Evolutionary conservation across 768 basidiomycete genomes (phyloP).

Genomic region (Hericium erinaceus): DNA sequence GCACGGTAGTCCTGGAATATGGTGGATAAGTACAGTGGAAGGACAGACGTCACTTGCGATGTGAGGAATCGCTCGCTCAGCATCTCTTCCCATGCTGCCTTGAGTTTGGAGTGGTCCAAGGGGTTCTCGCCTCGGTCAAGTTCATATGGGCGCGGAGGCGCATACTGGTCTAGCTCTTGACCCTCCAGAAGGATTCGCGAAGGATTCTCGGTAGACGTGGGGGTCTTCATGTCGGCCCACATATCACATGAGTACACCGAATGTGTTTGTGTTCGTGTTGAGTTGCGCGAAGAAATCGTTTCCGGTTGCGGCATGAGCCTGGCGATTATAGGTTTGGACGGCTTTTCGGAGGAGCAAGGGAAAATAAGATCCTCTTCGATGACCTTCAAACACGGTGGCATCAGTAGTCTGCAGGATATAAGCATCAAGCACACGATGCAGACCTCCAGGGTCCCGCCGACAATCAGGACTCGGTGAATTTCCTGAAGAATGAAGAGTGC

Average conservation of each 20-base stretch:
- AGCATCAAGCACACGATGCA: slow-evolving; percentile 7
- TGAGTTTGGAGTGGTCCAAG: slow-evolving; percentile 11
- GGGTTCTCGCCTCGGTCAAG: slow-evolving; percentile 1
- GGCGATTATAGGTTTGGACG: slow-evolving; percentile 8
- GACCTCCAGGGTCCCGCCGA: slow-evolving; percentile 58
- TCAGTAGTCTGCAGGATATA: neutral
- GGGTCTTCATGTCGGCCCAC: neutral
- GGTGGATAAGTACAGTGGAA: slow-evolving; percentile 12
- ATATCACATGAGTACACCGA: neutral
- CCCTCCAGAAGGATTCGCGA: neutral
- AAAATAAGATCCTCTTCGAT: slow-evolving; percentile 71
- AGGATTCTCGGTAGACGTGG: neutral
- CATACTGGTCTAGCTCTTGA: neutral
- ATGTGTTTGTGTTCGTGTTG: neutral
- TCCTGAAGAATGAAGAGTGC: slow-evolving; percentile 34
- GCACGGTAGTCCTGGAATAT: slow-evolving; percentile 11
- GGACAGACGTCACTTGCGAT: slow-evolving; percentile 8
- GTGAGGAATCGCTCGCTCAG: slow-evolving; percentile 10
- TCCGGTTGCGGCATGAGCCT: neutral
- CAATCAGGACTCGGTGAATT: slow-evolving; percentile 54
- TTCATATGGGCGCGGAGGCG: neutral
- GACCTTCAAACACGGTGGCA: slow-evolving; percentile 31
- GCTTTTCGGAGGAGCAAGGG: slow-evolving; percentile 31
- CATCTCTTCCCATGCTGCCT: slow-evolving; percentile 14
- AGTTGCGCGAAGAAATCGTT: neutral